Percentiles rank a stretch among this genome's conserved stretches.
These are phyloP conservation scores for Mycena chlorophos DNA, from an alignment of 768 basidiomycete species.

Conservation along the genomic window DNA sequence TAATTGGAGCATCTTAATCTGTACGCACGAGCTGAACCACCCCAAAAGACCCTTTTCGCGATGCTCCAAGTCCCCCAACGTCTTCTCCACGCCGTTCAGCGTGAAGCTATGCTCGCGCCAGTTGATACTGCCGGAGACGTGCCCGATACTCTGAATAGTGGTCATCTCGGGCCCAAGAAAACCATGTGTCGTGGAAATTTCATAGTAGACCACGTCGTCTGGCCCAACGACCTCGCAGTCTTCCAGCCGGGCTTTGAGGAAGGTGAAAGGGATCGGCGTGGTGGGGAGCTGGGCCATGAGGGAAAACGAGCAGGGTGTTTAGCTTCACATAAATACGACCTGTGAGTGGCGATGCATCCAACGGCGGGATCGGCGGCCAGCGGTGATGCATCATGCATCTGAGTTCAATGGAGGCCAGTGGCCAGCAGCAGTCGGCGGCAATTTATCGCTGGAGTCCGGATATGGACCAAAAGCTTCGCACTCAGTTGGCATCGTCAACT, in stretches of 20 bases:
- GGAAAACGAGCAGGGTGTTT: too few relatives aligned
- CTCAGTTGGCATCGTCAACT: too few relatives aligned
- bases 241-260: not conserved
- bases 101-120: not conserved
- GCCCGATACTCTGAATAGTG: not conserved
- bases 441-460: too few relatives aligned
- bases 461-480: too few relatives aligned
- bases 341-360: too few relatives aligned
- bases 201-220: not conserved
- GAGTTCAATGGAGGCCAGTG: too few relatives aligned
- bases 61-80: not conserved
- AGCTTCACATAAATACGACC: too few relatives aligned
- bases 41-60: not conserved
- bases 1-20: not conserved
- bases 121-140: not conserved
- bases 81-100: not conserved
- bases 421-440: too few relatives aligned
- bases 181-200: not conserved
- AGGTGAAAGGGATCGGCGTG: not conserved
- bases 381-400: too few relatives aligned
- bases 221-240: not conserved
- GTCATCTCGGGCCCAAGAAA: not conserved
- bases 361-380: too few relatives aligned
- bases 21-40: not conserved
- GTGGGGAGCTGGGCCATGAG: too few relatives aligned